Evolutionary conservation across 2,329 filamentous ascomycete genomes (phyloP).

Genomic region (Helotiales sp.): DNA sequence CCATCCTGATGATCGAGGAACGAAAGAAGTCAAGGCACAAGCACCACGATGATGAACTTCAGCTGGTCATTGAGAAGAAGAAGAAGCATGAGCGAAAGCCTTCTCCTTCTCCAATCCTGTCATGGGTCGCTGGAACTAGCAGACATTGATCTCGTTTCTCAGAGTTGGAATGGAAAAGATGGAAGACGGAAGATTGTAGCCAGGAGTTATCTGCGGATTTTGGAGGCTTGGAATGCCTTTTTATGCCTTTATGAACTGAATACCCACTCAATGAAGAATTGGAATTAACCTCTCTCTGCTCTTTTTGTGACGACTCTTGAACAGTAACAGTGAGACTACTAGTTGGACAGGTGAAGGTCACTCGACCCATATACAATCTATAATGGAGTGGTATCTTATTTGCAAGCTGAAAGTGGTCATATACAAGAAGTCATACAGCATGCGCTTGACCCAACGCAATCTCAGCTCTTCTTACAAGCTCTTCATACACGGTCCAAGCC

Average conservation of each 20-base stretch:
- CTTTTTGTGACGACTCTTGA: neutral
- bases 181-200: slow-evolving; percentile 8
- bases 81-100: slow-evolving; percentile 32
- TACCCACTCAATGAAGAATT: slow-evolving; percentile 25
- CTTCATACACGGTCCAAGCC: slow-evolving; percentile 97
- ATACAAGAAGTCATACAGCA: slow-evolving; percentile 17
- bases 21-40: slow-evolving; percentile 23
- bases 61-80: slow-evolving; percentile 29
- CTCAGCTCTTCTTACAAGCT: slow-evolving; percentile 74
- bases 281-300: neutral
- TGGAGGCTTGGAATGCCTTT: slow-evolving; percentile 1
- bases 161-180: slow-evolving; percentile 2
- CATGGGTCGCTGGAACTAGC: slow-evolving; percentile 33
- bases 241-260: slow-evolving; percentile 13
- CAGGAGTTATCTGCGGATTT: slow-evolving; percentile 9
- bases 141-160: neutral
- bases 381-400: slow-evolving; percentile 17
- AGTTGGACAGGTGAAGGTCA: neutral
- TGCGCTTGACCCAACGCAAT: slow-evolving; percentile 8
- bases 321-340: no score
- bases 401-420: slow-evolving; percentile 3
- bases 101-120: slow-evolving; percentile 32
- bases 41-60: slow-evolving; percentile 30
- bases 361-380: neutral
- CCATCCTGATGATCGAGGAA: slow-evolving; percentile 26